These are phyloP conservation scores for Chaetoceros muelleri DNA, from an alignment of 108 stramenopile genomes.

Conservation along the genomic window DNA sequence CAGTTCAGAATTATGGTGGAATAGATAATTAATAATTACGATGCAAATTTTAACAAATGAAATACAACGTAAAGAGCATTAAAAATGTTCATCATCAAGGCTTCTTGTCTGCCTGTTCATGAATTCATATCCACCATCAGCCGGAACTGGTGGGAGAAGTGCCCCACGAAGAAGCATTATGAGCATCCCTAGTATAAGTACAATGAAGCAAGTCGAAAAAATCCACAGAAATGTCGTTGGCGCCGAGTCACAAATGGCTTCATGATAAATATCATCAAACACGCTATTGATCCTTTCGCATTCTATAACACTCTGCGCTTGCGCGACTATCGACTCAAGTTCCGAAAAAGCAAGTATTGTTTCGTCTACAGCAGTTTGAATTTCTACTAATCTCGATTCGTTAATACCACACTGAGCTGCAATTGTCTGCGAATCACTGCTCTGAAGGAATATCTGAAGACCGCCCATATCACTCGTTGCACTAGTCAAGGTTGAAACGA, in stretches of 20 bases:
- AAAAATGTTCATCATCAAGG: too few species aligned
- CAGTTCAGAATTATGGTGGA: conserved; percentile 83
- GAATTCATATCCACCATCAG: neutral
- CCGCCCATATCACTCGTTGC: too few species aligned
- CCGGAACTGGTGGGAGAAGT: neutral
- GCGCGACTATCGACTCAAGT: neutral
- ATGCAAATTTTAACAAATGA: too few species aligned
- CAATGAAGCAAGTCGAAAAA: neutral
- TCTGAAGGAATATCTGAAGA: too few species aligned
- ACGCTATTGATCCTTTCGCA: neutral
- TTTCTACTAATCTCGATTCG: neutral
- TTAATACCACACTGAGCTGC: neutral
- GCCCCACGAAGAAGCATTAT: neutral
- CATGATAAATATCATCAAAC: neutral
- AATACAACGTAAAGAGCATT: neutral
- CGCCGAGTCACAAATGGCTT: neutral
- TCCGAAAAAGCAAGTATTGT: neutral
- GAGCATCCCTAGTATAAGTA: neutral
- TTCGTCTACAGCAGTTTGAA: neutral
- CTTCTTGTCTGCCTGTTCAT: too few species aligned
- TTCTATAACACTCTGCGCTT: neutral
- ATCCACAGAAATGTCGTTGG: neutral
- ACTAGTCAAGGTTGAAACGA: too few species aligned
- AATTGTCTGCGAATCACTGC: too few species aligned
- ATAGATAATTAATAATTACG: conserved; percentile 19